Evolutionary conservation across 2,329 filamentous ascomycete genomes (phyloP), one percentile per base, ranked within the genome.

Genomic region (Sclerotinia glacialis): DNA sequence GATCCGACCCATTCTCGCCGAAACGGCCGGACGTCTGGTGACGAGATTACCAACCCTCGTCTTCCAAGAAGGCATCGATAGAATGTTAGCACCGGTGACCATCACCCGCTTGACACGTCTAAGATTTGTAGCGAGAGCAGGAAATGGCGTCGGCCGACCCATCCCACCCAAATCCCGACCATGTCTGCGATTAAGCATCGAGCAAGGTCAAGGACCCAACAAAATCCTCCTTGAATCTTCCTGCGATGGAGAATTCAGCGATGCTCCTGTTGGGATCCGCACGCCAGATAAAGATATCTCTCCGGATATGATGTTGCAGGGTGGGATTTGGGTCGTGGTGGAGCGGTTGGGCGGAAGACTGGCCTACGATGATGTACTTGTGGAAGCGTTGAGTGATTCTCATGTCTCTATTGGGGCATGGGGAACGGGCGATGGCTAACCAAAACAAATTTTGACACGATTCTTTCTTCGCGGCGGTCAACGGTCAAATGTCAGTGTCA

Each of bases 251-350:
- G 86, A 89, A 68, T 95, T 92, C 74, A 86, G 85, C 55, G 91
- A 96, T 77, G 83, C 83, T 26, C 82, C 83, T 7, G 81, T 83
- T 67, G 86, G 86, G 0, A 82, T 96, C 34, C 83, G 91, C 59
- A 90, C 90, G 1, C 81, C 86, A 18, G 89, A 94, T 70, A 83
- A 96, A 62, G 89, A 96, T 78, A 78, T 97, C 52, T 86, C 87
- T 54, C 89, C 91, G 0, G 82, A 80, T n/a, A 78, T 84, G 70
- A 79, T 81, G 67, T 78, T 78, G 40, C 78, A 78, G 12, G 83
- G 84, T 26, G 88, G 88, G 23, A 77, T 93, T 67, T 96, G 90
- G 89, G 80, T 97, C 64, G 89, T 97, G 7, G 80, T 97, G 52
- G 93, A 97, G 78, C 84, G 90, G 70, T 84, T 94, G 73, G 90